These are phyloP conservation scores for Tulasnella sp. DNA, from an alignment of 768 basidiomycete species.

Conservation along the genomic window DNA sequence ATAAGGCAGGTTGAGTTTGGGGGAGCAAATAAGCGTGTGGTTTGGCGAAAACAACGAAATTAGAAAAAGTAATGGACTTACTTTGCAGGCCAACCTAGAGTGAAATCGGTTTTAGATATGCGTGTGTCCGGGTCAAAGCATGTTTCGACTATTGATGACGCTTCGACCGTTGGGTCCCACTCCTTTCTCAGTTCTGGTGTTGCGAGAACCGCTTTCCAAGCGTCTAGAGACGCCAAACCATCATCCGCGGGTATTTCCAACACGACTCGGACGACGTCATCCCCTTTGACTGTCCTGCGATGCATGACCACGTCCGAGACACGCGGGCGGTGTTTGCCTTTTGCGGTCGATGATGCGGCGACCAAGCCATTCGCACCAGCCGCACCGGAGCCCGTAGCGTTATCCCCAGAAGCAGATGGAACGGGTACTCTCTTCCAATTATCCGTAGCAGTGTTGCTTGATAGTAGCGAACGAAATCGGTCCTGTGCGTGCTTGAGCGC, in stretches of 20 bases:
- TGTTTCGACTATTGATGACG: constrained; percentile 72
- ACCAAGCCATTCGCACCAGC: constrained; percentile 22
- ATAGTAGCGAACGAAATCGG: constrained; percentile 69
- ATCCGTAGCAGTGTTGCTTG: constrained; percentile 48
- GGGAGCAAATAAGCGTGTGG: too few species aligned
- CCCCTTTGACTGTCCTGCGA: constrained; percentile 56
- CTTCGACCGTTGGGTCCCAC: constrained; percentile 92
- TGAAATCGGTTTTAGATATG: constrained; percentile 84
- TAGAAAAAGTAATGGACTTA: constrained; percentile 41
- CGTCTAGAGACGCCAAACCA: constrained; percentile 50
- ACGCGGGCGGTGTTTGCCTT: constrained; percentile 47
- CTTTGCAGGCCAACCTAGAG: constrained; percentile 95
- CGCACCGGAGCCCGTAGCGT: not conserved
- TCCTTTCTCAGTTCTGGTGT: constrained; percentile 84
- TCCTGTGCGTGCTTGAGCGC: constrained; percentile 67
- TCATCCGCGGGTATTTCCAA: constrained; percentile 57
- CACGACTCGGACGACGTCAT: constrained; percentile 75
- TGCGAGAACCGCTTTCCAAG: constrained; percentile 71
- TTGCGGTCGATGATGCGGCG: constrained; percentile 40
- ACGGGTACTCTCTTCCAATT: constrained; percentile 71
- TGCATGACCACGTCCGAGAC: constrained; percentile 72
- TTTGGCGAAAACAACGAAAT: not conserved
- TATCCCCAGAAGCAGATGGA: constrained; percentile 23
- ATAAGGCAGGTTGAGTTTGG: not conserved
- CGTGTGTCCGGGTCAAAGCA: constrained; percentile 71